These are phyloP conservation scores for Aegilops longissima DNA, from an alignment of 176 grass and related monocot species.

Conservation along the genomic window DNA sequence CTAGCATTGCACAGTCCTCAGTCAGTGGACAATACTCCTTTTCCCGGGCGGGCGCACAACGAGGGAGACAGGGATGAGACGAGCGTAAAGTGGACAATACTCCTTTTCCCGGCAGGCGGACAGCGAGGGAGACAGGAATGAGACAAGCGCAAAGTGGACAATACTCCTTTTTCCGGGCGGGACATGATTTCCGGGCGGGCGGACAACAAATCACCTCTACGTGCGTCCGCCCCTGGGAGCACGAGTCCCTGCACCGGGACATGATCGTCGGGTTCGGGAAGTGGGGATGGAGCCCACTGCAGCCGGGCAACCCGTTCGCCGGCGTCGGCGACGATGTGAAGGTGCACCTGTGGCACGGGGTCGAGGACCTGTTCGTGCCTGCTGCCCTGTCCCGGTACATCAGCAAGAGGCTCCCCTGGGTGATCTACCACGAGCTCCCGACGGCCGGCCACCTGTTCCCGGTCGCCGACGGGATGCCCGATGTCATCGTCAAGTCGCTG, in stretches of 20 bases:
- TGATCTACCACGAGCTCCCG: neutral
- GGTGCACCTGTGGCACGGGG: constrained; percentile 75
- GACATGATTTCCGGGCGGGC: no score
- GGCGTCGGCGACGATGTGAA: constrained; percentile 14
- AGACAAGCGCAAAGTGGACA: no score
- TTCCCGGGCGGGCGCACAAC: no score
- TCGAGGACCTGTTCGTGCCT: constrained; percentile 30
- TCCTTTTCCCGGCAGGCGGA: no score
- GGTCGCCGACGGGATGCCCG: constrained; percentile 15
- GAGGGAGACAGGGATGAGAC: no score
- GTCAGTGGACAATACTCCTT: no score
- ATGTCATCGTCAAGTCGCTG: neutral
- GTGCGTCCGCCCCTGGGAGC: neutral
- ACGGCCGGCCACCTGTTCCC: constrained; percentile 26
- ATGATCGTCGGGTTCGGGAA: constrained; percentile 62
- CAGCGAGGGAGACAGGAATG: no score
- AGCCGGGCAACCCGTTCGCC: constrained; percentile 59
- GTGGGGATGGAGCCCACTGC: constrained; percentile 61
- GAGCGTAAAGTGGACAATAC: no score
- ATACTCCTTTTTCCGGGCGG: no score
- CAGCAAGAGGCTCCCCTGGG: constrained; percentile 31
- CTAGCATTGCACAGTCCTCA: no score
- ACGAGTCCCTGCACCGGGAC: constrained; percentile 58
- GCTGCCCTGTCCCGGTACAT: constrained; percentile 52
- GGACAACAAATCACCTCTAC: no score